Percentiles rank a stretch among this genome's conserved stretches.
Conservation (phyloP, 805 yeast genomes). For the Suhomyces prunicola region DNA sequence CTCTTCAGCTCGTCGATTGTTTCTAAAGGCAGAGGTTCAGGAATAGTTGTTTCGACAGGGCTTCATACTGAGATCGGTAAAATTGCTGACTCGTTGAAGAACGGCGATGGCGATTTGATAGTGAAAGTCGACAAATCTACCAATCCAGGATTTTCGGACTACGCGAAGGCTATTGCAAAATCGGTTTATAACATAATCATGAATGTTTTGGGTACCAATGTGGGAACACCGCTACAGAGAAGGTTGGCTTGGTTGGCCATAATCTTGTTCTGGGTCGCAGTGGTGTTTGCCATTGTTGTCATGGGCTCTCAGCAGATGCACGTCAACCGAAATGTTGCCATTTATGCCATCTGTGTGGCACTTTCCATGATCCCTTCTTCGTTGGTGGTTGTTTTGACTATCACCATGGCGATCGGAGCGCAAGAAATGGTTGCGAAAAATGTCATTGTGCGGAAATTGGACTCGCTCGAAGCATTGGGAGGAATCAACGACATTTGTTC, state of each 20-base stretch:
- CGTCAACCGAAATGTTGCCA: constrained; percentile 35
- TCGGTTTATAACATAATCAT: constrained; percentile 41
- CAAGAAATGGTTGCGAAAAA: constrained; percentile 35
- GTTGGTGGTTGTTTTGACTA: constrained; percentile 37
- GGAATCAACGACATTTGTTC: constrained; percentile 70
- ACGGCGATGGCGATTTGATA: constrained; percentile 17
- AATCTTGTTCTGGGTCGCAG: constrained; percentile 46
- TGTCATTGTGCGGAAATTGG: constrained; percentile 37
- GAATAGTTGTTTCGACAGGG: constrained; percentile 39
- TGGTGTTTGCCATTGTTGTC: constrained; percentile 36
- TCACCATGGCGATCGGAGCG: constrained; percentile 42
- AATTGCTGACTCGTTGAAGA: constrained; percentile 34
- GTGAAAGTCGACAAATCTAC: constrained; percentile 34
- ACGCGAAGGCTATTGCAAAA: constrained; percentile 31
- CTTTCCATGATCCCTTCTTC: constrained; percentile 40
- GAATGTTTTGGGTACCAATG: constrained; percentile 45
- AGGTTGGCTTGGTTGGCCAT: constrained; percentile 49
- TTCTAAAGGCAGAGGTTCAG: constrained; percentile 41
- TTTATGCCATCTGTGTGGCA: constrained; percentile 40
- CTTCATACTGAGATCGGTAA: constrained; percentile 40
- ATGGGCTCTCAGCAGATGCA: constrained; percentile 35
- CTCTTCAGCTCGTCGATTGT: constrained; percentile 37
- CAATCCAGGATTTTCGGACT: constrained; percentile 37
- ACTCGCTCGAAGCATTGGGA: constrained; percentile 38
- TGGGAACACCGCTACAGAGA: constrained; percentile 47